Percentiles rank a stretch among this genome's conserved stretches.
These are phyloP conservation scores for Paraleonurus japonicus DNA, from an alignment of 257 asterid genomes.

Conservation along the genomic window DNA sequence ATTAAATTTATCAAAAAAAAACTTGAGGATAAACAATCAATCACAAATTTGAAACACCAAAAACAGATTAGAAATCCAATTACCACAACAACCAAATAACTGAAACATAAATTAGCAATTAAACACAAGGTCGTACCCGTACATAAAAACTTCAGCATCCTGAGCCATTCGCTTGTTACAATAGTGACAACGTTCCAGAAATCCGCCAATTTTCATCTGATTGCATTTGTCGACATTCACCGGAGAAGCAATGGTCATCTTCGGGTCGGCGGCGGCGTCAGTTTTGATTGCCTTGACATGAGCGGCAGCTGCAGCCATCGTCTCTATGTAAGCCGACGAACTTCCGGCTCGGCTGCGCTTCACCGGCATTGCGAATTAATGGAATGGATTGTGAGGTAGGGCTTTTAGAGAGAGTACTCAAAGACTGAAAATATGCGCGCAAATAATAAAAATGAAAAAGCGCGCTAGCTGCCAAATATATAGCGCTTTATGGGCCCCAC, in stretches of 20 bases:
- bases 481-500: slow-evolving; percentile 23
- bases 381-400: slow-evolving; percentile 25
- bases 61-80: neutral
- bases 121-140: slow-evolving; percentile 36
- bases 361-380: slow-evolving; percentile 29
- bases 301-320: slow-evolving; percentile 5
- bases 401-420: neutral
- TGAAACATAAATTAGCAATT: neutral
- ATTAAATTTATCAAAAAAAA: neutral
- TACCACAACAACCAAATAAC: neutral
- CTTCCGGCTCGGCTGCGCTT: slow-evolving; percentile 35
- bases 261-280: slow-evolving; percentile 29
- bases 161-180: slow-evolving; percentile 44
- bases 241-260: slow-evolving; percentile 28
- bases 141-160: slow-evolving; percentile 52
- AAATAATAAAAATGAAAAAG: neutral
- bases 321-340: slow-evolving; percentile 26
- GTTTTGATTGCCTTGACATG: slow-evolving; percentile 22
- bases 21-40: neutral
- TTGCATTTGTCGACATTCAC: slow-evolving; percentile 2
- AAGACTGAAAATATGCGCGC: neutral
- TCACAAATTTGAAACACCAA: neutral
- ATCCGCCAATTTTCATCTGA: slow-evolving; percentile 31
- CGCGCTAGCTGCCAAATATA: slow-evolving; percentile 27
- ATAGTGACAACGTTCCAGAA: slow-evolving; percentile 45